Conservation (phyloP, 768 basidiomycete genomes). For the Termitomyces sp. region DNA sequence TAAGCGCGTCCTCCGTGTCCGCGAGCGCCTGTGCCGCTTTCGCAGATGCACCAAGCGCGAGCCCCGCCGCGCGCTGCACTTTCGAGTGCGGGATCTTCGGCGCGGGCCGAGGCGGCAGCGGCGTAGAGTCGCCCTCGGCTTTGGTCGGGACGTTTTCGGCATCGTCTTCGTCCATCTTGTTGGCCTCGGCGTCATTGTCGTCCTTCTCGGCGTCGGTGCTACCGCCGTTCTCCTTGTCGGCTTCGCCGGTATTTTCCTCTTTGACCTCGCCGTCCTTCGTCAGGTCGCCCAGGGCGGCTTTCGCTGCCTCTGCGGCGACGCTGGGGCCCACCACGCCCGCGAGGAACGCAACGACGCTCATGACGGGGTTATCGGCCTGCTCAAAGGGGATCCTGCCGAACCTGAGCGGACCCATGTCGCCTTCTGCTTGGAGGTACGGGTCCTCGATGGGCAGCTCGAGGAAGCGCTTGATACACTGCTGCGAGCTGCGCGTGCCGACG, state of each 20-base stretch:
- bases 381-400: conserved; percentile 86
- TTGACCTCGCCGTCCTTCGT: conserved; percentile 36
- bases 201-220: conserved; percentile 19
- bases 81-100: conserved; percentile 61
- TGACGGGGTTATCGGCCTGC: conserved; percentile 94
- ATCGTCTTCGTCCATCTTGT: conserved; percentile 43
- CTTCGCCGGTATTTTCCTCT: conserved; percentile 22
- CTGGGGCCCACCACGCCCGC: conserved; percentile 88
- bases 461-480: conserved; percentile 96
- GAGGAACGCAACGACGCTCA: conserved; percentile 97
- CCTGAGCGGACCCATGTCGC: conserved; percentile 66
- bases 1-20: conserved; percentile 74
- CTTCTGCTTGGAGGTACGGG: conserved; percentile 76
- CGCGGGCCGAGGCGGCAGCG: conserved; percentile 33
- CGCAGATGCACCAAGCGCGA: conserved; percentile 87
- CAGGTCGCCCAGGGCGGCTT: conserved; percentile 79
- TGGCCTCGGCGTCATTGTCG: conserved; percentile 27
- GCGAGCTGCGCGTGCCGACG: conserved; percentile 84
- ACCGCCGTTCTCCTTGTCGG: conserved; percentile 1
- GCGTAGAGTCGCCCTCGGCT: conserved; percentile 16
- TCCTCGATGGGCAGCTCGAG: conserved; percentile 96
- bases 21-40: conserved; percentile 80
- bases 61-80: conserved; percentile 73
- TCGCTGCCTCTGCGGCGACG: conserved; percentile 91
- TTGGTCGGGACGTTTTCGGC: conserved; percentile 16